phyloP scores from a whole-genome alignment of 768 basidiomycete species.

The Suillus cothurnatus region DNA sequence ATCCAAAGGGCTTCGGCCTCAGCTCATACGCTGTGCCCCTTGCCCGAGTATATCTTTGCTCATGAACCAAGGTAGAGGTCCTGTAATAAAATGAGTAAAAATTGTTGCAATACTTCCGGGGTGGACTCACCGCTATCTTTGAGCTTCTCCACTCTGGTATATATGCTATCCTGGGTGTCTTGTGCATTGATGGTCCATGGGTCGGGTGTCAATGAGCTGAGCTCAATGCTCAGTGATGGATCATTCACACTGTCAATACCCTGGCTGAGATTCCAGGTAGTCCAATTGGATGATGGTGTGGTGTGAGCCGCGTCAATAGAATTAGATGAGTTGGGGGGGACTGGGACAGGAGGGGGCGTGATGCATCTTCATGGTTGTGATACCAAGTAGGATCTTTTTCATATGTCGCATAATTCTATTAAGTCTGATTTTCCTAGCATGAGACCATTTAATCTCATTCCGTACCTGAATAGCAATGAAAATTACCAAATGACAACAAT shows the following conservation, averaged over 20 bases:
- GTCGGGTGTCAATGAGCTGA: background rate
- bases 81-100: background rate
- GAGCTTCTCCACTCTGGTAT: too few species aligned
- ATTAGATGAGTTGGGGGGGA: background rate
- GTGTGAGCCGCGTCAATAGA: background rate
- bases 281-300: background rate
- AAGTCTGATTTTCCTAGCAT: background rate
- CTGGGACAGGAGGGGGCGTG: background rate
- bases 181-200: too few species aligned
- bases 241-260: background rate
- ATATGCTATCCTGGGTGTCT: too few species aligned
- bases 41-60: too few species aligned
- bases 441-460: background rate
- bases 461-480: background rate
- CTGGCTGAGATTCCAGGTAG: background rate
- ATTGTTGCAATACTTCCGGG: background rate
- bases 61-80: background rate
- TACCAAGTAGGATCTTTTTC: background rate
- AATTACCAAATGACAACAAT: background rate
- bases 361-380: too few species aligned
- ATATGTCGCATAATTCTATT: background rate
- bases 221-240: background rate
- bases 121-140: background rate
- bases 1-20: too few species aligned
- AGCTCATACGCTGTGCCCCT: too few species aligned